Evolutionary conservation across 2,329 filamentous ascomycete genomes (phyloP).

Genomic region (Apiospora sp.): DNA sequence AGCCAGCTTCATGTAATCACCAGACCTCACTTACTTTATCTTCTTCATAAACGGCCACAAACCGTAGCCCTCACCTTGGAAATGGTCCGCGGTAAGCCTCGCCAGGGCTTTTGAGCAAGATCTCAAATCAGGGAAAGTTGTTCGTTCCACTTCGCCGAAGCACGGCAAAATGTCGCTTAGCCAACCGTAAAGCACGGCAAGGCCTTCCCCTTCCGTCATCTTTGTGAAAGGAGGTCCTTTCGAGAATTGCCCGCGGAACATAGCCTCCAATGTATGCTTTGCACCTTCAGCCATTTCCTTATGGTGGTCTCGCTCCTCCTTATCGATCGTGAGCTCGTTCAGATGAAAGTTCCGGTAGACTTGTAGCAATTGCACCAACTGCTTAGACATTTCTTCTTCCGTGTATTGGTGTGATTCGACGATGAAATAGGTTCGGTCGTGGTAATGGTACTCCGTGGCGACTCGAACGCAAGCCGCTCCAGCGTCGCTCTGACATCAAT

Average conservation of each 20-base stretch:
- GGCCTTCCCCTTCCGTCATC: conserved; percentile 26
- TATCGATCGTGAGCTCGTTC: not conserved
- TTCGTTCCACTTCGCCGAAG: too few species aligned
- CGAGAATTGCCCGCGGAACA: conserved; percentile 42
- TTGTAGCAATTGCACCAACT: not conserved
- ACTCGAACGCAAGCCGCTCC: conserved; percentile 2
- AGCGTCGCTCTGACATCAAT: not conserved
- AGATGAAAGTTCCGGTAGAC: not conserved
- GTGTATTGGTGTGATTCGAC: not conserved
- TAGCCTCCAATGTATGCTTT: conserved; percentile 45
- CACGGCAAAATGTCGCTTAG: conserved; percentile 30
- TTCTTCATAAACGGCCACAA: conserved; percentile 56
- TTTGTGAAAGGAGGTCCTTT: conserved; percentile 34
- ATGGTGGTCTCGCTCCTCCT: conserved; percentile 34
- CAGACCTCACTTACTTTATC: conserved; percentile 45
- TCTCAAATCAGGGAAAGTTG: too few species aligned
- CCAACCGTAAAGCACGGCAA: conserved; percentile 37
- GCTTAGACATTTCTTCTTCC: not conserved
- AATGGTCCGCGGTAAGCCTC: conserved; percentile 47
- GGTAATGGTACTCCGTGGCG: conserved; percentile 12
- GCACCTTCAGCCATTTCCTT: conserved; percentile 45
- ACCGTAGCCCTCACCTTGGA: conserved; percentile 32
- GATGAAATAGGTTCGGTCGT: not conserved
- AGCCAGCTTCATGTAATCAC: not conserved
- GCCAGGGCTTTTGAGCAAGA: conserved; percentile 40